Evolutionary conservation across 441 rosid genomes (phyloP), one percentile per base, ranked within the genome.

Genomic region (Populus trichocarpa): DNA sequence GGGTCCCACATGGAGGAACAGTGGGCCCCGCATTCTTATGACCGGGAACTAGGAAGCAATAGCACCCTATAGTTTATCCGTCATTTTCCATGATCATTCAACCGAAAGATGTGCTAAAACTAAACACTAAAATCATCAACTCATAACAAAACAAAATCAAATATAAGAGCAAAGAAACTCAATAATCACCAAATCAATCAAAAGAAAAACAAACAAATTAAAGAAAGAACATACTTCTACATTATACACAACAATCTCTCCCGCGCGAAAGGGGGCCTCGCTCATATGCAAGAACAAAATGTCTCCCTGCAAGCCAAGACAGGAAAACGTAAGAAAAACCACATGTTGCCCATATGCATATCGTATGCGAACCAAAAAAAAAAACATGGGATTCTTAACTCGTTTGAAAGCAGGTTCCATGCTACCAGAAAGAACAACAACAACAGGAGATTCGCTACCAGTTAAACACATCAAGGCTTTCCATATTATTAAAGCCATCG

Each of bases 351-450:
- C 23, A 18, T 3, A 7, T 28, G 50, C 18, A 12, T 14, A 3
- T 10, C 59, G 20, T 8, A 38, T 9, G 28, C 35, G 30, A 77
- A 61, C 20, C 5, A n/a, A 81, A 3, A 61, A 53, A 26, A 18
- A 79, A 30, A 28, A 61, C 14, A 14, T 46, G 14, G 23, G 73
- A 3, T 16, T 16, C 83, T 88, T 78, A 30, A 93, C 97, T 78
- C 97, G 85, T 76, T 92, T 75, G 83, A 96, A 96, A 74, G 90
- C 99, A 77, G 97, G 99, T 82, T 96, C 99, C 97, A 94, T 96
- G 71, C 99, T 94, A 75, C 73, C 97, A 22, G 98, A 85, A 69
- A 96, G 94, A 76, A 94, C 93, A 80, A 92, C 97, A 35, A 94
- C 99, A 0, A 92, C 88, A 26, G 98, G 97, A 0, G 98, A 93